Evolutionary conservation across 139 green algal species (phyloP).

Genomic region (Chara braunii): DNA sequence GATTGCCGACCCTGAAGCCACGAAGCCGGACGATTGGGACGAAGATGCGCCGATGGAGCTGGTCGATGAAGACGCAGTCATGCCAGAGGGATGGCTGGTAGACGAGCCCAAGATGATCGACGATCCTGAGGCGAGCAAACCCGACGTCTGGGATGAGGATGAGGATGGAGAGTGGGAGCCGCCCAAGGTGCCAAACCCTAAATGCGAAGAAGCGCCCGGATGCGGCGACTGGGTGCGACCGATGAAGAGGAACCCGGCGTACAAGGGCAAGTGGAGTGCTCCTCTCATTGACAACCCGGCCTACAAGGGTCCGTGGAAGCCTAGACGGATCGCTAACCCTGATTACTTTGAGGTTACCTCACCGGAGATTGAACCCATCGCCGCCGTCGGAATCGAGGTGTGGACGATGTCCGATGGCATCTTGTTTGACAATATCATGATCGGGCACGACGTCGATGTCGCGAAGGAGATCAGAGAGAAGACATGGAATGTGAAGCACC

Average conservation of each 20-base stretch:
- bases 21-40: constrained; percentile 87
- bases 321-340: constrained; percentile 68
- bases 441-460: constrained; percentile 34
- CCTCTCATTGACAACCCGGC: constrained; percentile 78
- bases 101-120: constrained; percentile 56
- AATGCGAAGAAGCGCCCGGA: constrained; percentile 53
- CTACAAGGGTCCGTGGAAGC: constrained; percentile 65
- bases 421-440: constrained; percentile 52
- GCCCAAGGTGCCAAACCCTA: constrained; percentile 51
- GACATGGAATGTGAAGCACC: constrained; percentile 34
- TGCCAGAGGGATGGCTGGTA: constrained; percentile 50
- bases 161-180: constrained; percentile 88
- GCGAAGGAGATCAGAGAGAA: constrained; percentile 24
- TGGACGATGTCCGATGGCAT: constrained; percentile 60
- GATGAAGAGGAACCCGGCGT: constrained; percentile 77
- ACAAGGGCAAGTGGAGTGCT: constrained; percentile 66
- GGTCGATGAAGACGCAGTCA: constrained; percentile 38
- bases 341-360: constrained; percentile 56
- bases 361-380: constrained; percentile 61
- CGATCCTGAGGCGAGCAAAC: constrained; percentile 74
- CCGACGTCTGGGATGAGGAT: constrained; percentile 88
- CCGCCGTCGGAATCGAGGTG: constrained; percentile 75
- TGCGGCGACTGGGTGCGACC: constrained; percentile 82
- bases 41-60: constrained; percentile 54
- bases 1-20: constrained; percentile 54